Evolutionary conservation across 768 basidiomycete species (phyloP), one percentile per base, ranked within the genome.

Genomic region (Piloderma croceum): DNA sequence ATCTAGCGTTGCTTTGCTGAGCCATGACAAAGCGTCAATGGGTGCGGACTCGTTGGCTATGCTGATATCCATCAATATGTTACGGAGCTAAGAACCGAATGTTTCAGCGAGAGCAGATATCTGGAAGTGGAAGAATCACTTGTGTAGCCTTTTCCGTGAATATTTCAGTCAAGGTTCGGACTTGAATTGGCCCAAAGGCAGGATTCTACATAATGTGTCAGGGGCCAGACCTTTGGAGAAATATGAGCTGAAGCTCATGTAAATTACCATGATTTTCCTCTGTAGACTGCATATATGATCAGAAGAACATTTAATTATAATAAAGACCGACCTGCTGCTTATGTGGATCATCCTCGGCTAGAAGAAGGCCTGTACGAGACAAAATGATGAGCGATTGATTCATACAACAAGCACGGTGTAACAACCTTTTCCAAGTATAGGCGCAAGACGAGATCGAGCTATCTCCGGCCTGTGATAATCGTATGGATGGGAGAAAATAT

Each of bases 401-500:
- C 2, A 35, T 24, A 34, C 29, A 10, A 11, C 13, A 34, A 3
- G 12, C 3, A n/a, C 0, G 19, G 9, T 15, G 22, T 12, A 10
- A 15, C 27, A 19, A 58, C 68, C 69, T 51, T 60, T 46, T 0
- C 69, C 69, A 3, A 68, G 47, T 7, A 67, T 31, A 23, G 42
- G 47, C 6, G 44, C 38, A 6, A 71, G 49, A 24, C 24, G 41
- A 13, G 33, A 45, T 15, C 60, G 54, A 11, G 43, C 25, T 1
- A 48, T 38, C 2, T 59, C 51, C 0, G 72, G 60, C 50, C 74
- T 77, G 27, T 64, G 64, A 29, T 69, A 75, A 34, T 59, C 56
- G 17, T 56, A 54, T 5, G 58, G 43, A 38, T 72, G 68, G 1
- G 54, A 51, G 15, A 79, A 52, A 36, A 80, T 65, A 39, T 77